Conservation (phyloP, 2,329 filamentous ascomycete genomes). For the Paecilomyces sp. region DNA sequence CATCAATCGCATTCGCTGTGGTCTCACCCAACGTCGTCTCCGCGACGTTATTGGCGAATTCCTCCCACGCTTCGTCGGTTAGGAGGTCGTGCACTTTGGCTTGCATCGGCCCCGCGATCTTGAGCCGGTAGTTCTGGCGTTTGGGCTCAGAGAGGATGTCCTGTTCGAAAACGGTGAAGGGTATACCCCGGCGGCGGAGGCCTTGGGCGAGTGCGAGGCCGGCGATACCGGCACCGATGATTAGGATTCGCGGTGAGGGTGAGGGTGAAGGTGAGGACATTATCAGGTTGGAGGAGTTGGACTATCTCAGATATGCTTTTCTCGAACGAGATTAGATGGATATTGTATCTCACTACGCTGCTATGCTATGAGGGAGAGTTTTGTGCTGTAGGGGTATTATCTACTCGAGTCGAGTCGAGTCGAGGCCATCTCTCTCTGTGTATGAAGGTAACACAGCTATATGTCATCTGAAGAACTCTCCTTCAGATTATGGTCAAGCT, state of each 20-base stretch:
- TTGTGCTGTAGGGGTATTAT: background rate
- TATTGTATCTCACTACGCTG: too few relatives aligned
- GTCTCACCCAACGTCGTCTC: background rate
- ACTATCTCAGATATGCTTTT: background rate
- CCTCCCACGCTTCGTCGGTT: background rate
- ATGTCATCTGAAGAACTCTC: background rate
- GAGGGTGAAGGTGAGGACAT: background rate
- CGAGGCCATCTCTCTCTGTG: background rate
- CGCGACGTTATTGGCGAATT: background rate
- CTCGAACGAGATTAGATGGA: too few relatives aligned
- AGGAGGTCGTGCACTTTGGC: background rate
- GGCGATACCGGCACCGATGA: constrained; percentile 24
- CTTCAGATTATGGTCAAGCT: background rate
- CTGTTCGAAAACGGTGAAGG: constrained; percentile 22
- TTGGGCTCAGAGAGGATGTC: constrained; percentile 11
- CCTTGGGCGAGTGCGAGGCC: constrained; percentile 24
- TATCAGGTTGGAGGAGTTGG: background rate
- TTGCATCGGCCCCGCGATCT: background rate
- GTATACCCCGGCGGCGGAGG: constrained; percentile 17
- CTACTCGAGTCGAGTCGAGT: background rate
- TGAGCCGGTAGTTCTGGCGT: background rate
- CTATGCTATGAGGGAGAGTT: too few relatives aligned
- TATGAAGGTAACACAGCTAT: background rate
- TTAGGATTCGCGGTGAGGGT: constrained; percentile 11
- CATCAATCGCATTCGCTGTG: background rate